These are phyloP conservation scores for Blastosporella zonata DNA, from an alignment of 1,284 basidiomycete species.

Conservation along the genomic window DNA sequence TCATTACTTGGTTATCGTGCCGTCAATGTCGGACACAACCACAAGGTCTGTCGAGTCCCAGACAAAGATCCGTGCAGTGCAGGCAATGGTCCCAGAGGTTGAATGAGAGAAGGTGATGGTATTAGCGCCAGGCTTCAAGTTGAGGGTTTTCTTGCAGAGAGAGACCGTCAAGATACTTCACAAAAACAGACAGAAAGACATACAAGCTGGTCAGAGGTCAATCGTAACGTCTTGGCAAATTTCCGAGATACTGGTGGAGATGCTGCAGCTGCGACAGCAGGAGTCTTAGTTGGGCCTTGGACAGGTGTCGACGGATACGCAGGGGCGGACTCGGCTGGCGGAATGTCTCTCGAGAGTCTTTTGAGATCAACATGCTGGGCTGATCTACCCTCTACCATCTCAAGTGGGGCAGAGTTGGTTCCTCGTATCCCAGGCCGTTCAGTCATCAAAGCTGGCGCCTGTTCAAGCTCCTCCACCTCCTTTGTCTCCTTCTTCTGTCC, in stretches of 20 bases:
- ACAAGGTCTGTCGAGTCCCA: slow-evolving; percentile 92
- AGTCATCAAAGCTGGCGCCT: slow-evolving; percentile 1
- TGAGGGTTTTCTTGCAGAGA: slow-evolving; percentile 69
- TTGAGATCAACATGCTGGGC: slow-evolving; percentile 6
- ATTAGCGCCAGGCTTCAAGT: slow-evolving; percentile 88
- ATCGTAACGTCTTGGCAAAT: slow-evolving; percentile 90
- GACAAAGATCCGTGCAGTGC: slow-evolving; percentile 91
- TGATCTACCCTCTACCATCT: slow-evolving; percentile 13
- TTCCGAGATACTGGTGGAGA: slow-evolving; percentile 38
- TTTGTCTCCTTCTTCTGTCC: slow-evolving; percentile 30
- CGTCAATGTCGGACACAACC: slow-evolving; percentile 98
- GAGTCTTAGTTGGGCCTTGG: slow-evolving; percentile 23
- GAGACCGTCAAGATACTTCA: neutral
- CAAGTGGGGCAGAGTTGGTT: slow-evolving; percentile 27
- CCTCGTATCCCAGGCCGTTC: slow-evolving; percentile 30
- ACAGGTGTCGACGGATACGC: slow-evolving; percentile 36
- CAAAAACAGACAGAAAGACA: slow-evolving; percentile 12
- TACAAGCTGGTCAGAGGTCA: slow-evolving; percentile 49
- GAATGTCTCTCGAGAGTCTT: slow-evolving; percentile 21
- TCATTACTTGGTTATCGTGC: slow-evolving; percentile 93
- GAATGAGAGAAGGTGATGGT: slow-evolving; percentile 94
- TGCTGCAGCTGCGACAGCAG: slow-evolving; percentile 16
- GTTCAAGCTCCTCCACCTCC: slow-evolving; percentile 6
- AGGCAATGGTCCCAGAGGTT: slow-evolving; percentile 83
- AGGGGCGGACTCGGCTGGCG: slow-evolving; percentile 34